These are phyloP conservation scores for Pseudozyma sp. DNA, from an alignment of 1,284 basidiomycete species.

Conservation along the genomic window DNA sequence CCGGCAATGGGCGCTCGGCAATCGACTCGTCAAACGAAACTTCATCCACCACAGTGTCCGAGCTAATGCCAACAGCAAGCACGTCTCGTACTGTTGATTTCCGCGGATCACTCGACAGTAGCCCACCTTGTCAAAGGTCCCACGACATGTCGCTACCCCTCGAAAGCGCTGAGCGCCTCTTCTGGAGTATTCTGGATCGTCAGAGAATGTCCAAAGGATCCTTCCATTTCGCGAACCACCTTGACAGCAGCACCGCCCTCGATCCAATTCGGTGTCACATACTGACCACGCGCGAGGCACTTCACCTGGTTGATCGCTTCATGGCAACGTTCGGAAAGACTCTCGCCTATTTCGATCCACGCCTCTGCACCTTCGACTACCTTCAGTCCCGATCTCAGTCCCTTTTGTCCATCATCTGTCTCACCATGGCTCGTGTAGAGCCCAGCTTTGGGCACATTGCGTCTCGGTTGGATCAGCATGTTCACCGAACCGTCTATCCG, in stretches of 20 bases:
- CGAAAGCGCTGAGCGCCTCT: conserved; percentile 16
- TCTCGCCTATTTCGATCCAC: conserved; percentile 18
- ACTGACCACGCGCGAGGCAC: background rate
- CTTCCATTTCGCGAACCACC: background rate
- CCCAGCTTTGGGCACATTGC: background rate
- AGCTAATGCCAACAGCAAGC: background rate
- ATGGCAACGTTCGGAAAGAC: conserved; percentile 1
- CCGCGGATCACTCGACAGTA: too few species aligned
- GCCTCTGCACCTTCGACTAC: conserved; percentile 13
- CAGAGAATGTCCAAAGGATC: background rate
- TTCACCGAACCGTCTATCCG: conserved; percentile 6
- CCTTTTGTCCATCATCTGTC: conserved; percentile 10
- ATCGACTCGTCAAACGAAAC: too few species aligned
- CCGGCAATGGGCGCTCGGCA: too few species aligned
- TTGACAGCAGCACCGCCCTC: background rate
- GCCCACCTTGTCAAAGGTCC: background rate
- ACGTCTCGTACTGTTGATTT: too few species aligned
- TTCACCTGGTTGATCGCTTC: conserved; percentile 9
- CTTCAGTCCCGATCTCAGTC: conserved; percentile 7
- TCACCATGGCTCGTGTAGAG: conserved; percentile 9
- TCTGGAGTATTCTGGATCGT: conserved; percentile 7
- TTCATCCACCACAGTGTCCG: too few species aligned
- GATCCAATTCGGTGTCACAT: background rate
- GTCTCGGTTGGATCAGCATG: conserved; percentile 1
- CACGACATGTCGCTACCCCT: background rate